phyloP scores from a whole-genome alignment of 352 stramenopile species.

The Globisporangium alternatum region DNA sequence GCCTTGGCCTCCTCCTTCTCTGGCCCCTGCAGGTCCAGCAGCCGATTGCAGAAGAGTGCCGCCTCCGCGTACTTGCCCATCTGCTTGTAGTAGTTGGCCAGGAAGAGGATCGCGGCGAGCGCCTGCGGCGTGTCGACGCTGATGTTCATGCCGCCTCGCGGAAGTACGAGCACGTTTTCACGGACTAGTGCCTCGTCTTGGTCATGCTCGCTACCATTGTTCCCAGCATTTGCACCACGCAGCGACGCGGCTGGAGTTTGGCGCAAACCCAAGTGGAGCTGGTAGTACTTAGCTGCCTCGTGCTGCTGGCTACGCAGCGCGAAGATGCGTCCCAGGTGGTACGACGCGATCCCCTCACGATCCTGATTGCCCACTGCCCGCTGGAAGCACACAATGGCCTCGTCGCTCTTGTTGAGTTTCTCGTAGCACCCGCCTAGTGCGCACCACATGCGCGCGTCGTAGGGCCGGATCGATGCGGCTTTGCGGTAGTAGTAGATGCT shows the following conservation, averaged over 20 bases:
- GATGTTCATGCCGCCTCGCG: conserved; percentile 29
- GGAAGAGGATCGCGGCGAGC: conserved; percentile 62
- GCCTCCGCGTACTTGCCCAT: conserved; percentile 50
- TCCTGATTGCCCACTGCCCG: conserved; percentile 76
- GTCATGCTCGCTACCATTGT: background rate
- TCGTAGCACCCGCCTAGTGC: conserved; percentile 89
- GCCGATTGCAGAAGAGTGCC: conserved; percentile 69
- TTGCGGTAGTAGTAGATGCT: conserved; percentile 99
- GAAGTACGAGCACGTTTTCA: conserved; percentile 16
- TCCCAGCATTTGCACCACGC: background rate
- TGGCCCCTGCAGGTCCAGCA: conserved; percentile 73
- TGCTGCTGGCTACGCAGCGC: conserved; percentile 42
- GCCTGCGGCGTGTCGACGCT: conserved; percentile 64
- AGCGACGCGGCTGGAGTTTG: conserved; percentile 20
- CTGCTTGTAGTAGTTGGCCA: conserved; percentile 84
- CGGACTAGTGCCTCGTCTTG: conserved; percentile 1
- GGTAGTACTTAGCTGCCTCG: conserved; percentile 72
- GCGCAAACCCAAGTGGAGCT: conserved; percentile 56
- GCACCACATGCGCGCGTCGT: conserved; percentile 98
- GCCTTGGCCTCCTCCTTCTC: conserved; percentile 85
- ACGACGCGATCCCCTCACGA: conserved; percentile 70
- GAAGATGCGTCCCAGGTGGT: conserved; percentile 62
- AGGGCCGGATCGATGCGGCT: conserved; percentile 92
- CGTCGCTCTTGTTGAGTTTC: conserved; percentile 64
- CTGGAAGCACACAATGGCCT: conserved; percentile 75